Evolutionary conservation across 2,329 filamentous ascomycete genomes (phyloP), one percentile per base, ranked within the genome.

Genomic region (Truncatella angustata): DNA sequence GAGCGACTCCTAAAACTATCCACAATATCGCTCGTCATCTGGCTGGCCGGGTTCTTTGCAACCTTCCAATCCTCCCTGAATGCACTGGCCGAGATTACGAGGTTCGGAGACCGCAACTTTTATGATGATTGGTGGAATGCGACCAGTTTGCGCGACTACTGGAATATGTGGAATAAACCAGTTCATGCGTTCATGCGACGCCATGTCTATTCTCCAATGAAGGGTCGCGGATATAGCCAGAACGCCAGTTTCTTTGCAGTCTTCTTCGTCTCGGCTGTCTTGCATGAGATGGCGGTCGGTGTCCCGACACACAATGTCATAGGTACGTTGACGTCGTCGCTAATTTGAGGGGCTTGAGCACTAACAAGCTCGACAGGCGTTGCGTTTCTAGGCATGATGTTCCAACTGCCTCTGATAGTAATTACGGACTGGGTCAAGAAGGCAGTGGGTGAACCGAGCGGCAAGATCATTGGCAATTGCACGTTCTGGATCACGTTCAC

Each of bases 61-160:
- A 73, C 97, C 12, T 99, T 99, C 74, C 94, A 99, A 66, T 93
- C 90, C 1, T 86, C 90, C 55, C 76, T 99, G 46, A 99, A 99
- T 64, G 91, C 91, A 0, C 76, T 97, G 18, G 93, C 93, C 3
- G 94, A 99, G 69, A 75, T 97, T 11, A 88, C 91, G 76, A 81
- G 82, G 39, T 99, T 99, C 63, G 94, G 88, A 16, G 94, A 99
- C 68, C 84, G 94, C 26, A 88, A 92, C 49, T 99, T 99, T 70
- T 99, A 99, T 70, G 87, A 90, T 34, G 91, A 96, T 65, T 99
- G 94, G 94, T 99, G 94, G 94, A 99, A 99, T 66, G 90, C 86
- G 58, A 85, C 86, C 50, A 91, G 86, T 58, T 77, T 97, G 5
- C 90, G 92, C 30, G 81, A 81, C 4, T 99, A 99, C 75, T 97